phyloP scores from a whole-genome alignment of 306 rosid genomes.

The Corylus americana region DNA sequence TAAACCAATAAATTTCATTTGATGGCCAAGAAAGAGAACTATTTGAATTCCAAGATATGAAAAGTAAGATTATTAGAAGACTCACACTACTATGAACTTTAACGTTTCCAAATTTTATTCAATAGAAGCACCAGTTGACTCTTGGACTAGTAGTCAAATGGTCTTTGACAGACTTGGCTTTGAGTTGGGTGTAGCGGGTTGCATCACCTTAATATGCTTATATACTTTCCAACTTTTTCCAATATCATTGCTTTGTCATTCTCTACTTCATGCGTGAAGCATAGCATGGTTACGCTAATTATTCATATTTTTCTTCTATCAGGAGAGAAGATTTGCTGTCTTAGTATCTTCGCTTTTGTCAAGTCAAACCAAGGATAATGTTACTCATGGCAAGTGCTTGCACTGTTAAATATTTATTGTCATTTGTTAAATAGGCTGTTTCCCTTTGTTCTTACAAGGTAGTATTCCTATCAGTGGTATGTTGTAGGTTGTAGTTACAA shows the following conservation, averaged over 20 bases:
- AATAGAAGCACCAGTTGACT: neutral
- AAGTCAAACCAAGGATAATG: slow-evolving; percentile 93
- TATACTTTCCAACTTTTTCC: neutral
- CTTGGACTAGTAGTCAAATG: slow-evolving; percentile 12
- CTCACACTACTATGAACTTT: neutral
- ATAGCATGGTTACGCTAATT: slow-evolving; percentile 14
- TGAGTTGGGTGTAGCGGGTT: neutral
- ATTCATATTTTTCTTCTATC: slow-evolving; percentile 18
- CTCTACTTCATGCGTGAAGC: slow-evolving; percentile 15
- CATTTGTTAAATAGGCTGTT: slow-evolving; percentile 1
- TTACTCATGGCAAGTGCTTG: slow-evolving; percentile 64
- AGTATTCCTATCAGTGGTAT: neutral
- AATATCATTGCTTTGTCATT: neutral
- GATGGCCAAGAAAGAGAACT: neutral
- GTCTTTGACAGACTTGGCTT: neutral
- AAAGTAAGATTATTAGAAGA: neutral
- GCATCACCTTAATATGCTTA: neutral
- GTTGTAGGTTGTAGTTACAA: neutral
- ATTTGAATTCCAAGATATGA: neutral
- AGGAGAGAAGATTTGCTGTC: slow-evolving; percentile 93
- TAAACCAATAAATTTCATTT: neutral
- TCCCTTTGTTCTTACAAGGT: slow-evolving; percentile 10
- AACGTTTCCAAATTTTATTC: neutral
- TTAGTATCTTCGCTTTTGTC: slow-evolving; percentile 84
- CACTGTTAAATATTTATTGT: slow-evolving; percentile 17